phyloP scores from a whole-genome alignment of 306 rosid genomes.

The Quercus ilex region DNA sequence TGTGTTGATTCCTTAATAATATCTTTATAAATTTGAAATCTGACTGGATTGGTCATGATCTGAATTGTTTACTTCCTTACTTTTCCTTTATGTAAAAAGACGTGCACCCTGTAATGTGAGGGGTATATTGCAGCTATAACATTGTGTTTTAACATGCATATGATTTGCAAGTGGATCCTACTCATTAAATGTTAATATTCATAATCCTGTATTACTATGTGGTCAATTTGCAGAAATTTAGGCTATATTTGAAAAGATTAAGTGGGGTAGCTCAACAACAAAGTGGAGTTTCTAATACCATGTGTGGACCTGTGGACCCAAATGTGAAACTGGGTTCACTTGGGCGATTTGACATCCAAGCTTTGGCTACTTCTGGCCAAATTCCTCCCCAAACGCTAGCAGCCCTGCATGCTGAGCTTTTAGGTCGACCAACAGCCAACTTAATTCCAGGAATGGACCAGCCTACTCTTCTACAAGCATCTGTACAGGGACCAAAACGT shows the following conservation, averaged over 20 bases:
- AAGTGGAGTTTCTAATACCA: conserved; percentile 50
- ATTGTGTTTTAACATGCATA: neutral
- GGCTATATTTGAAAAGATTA: conserved; percentile 62
- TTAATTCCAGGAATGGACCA: conserved; percentile 38
- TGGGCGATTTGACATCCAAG: conserved; percentile 45
- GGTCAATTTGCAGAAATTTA: conserved; percentile 48
- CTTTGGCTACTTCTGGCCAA: conserved; percentile 68
- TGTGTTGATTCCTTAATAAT: neutral
- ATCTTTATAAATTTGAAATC: neutral
- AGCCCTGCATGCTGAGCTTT: conserved; percentile 67
- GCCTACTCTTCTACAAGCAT: conserved; percentile 49
- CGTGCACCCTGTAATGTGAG: neutral
- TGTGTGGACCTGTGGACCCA: conserved; percentile 47
- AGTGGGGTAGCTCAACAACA: conserved; percentile 64
- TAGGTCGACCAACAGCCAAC: conserved; percentile 52
- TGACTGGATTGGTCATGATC: neutral
- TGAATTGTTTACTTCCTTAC: neutral
- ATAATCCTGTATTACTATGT: neutral
- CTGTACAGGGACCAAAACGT: conserved; percentile 40
- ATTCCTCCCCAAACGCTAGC: conserved; percentile 75
- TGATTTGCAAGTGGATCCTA: neutral
- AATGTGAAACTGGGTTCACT: conserved; percentile 48
- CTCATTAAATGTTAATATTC: neutral
- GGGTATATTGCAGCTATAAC: neutral
- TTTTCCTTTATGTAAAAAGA: neutral